Conservation (phyloP, 2,329 filamentous ascomycete genomes). For the Penicillium sp. region DNA sequence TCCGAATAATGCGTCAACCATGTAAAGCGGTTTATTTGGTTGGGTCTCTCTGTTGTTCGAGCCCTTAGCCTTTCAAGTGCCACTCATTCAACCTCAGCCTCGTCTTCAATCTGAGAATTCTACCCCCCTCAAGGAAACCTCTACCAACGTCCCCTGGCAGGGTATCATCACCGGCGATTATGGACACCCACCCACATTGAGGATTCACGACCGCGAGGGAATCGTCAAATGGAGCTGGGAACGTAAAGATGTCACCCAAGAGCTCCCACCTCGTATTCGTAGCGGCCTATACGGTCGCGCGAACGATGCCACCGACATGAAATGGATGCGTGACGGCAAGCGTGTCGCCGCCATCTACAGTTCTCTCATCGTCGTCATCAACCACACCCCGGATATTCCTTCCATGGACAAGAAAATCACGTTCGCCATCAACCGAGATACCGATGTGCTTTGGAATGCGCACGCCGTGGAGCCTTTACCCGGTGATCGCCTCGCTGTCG, state of each 20-base stretch:
- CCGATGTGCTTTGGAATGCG: slow-evolving; percentile 22
- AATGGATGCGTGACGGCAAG: slow-evolving; percentile 23
- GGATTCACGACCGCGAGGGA: slow-evolving; percentile 23
- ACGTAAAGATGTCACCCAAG: slow-evolving; percentile 20
- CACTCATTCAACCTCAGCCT: slow-evolving; percentile 16
- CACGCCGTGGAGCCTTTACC: slow-evolving; percentile 24
- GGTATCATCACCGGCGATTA: slow-evolving; percentile 24
- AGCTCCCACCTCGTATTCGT: slow-evolving; percentile 11
- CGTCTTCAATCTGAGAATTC: slow-evolving; percentile 10
- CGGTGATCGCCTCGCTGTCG: slow-evolving; percentile 19
- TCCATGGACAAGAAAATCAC: slow-evolving; percentile 23
- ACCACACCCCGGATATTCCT: slow-evolving; percentile 22
- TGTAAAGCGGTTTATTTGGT: slow-evolving; percentile 12
- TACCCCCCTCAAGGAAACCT: not conserved
- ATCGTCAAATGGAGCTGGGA: slow-evolving; percentile 21
- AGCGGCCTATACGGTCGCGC: slow-evolving; percentile 18
- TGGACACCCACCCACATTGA: slow-evolving; percentile 18
- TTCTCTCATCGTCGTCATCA: slow-evolving; percentile 22
- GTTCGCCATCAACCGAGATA: slow-evolving; percentile 21
- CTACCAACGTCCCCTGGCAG: slow-evolving; percentile 15
- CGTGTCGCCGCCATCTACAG: slow-evolving; percentile 22
- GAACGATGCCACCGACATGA: slow-evolving; percentile 28
- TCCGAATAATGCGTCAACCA: not conserved
- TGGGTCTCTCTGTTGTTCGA: slow-evolving; percentile 16
- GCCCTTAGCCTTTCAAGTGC: slow-evolving; percentile 10